Base-by-base conservation (phyloP, 2,329 filamentous ascomycete genomes). In the Pseudogymnoascus sp. region DNA sequence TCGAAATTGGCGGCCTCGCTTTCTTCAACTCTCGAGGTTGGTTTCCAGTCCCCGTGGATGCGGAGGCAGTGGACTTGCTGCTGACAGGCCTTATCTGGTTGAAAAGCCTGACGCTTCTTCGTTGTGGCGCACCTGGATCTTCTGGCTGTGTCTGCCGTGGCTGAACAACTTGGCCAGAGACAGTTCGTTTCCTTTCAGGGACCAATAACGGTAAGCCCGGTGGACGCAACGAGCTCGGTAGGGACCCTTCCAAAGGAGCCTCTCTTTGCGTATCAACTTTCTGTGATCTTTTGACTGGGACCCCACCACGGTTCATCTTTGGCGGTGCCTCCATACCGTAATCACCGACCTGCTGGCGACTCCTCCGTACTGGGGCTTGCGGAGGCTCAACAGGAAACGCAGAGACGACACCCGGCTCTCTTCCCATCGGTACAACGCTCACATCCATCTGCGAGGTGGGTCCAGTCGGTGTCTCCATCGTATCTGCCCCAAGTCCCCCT, bases 181-280 rank as follows among this genome's bases (percentile, higher is more conserved):
- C 84, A 1, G 92, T 97, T 68, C 93, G 86, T 77, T 97, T 97
- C 73, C 92, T 86, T 65, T 93, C 90, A 13, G 80, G 76, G 3
- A 77, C 79, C 17, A 65, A 61, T 62, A 68, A 62, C 29, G 65
- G 63, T 37, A 71, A 63, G 61, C 21, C 65, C 50, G 23, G 65
- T 40, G 46, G 67, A 60, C 38, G 64, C 59, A 62, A 50, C 15
- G 63, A 64, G 9, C 37, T 60, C 15, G 19, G 50, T 6, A 56
- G 3, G 10, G 38, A 15, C 10, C 50, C 50, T 19, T 56, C 50
- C 11, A 56, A 19, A 33, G 50, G 50, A 33, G 50, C n/a, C 3
- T 56, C 50, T 33, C 50, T 56, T 42, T 60, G 59, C 2, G 59
- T 26, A 31, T 42, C 59, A 56, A 35, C 60, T 40, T 65, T 68